Evolutionary conservation across 129 eudicot species (phyloP).

Genomic region (Kitagawia praeruptora): DNA sequence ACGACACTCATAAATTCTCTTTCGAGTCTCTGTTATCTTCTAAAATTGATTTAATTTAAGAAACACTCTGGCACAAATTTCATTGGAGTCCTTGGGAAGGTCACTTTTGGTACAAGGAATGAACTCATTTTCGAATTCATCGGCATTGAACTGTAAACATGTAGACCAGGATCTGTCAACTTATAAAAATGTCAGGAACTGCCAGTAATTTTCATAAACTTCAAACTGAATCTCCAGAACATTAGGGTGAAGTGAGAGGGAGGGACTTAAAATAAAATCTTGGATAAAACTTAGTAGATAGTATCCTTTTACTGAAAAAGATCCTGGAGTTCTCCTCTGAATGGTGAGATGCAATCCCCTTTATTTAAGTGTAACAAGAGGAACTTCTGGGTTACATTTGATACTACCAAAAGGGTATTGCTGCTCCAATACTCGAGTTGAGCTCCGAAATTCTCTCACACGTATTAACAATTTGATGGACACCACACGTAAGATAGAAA

Average conservation of each 20-base stretch:
- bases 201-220: neutral
- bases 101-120: neutral
- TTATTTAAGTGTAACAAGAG: neutral
- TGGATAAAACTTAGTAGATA: neutral
- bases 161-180: neutral
- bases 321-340: neutral
- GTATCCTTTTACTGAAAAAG: neutral
- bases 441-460: neutral
- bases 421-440: neutral
- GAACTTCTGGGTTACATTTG: neutral
- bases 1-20: neutral
- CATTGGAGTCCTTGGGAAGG: neutral
- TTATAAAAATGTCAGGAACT: neutral
- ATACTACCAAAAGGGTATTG: neutral
- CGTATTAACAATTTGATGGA: neutral
- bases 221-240: neutral
- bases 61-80: neutral
- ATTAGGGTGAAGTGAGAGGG: neutral
- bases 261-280: neutral
- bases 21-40: neutral
- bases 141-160: neutral
- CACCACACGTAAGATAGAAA: neutral
- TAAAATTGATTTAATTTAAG: neutral
- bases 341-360: neutral
- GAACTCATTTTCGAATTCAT: neutral